Base-by-base conservation (phyloP, 2,329 filamentous ascomycete genomes). In the Helminthosporium solani region DNA sequence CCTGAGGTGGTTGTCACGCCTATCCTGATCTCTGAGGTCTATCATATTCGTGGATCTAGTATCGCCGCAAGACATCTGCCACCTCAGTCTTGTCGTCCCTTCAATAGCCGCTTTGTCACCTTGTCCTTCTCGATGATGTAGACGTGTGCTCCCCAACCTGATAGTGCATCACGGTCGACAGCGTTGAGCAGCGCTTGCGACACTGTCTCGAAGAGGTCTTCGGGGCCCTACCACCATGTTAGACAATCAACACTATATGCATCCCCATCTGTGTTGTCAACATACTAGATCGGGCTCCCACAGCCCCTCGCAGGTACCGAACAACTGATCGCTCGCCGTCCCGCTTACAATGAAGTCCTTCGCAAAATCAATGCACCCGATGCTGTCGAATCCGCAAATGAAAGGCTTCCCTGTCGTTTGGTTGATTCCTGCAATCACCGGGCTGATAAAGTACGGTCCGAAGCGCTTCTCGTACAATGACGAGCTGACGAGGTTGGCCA, bases 101-200 rank as follows among this genome's bases (percentile, higher is more conserved):
- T 97, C 73, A 99, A 79, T 84, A 99, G 84, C 72, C 94, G 83
- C 86, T 97, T 96, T 67, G 94, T 97, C 54, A 99, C 89, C 87
- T 97, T 97, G 78, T 96, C 91, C 83, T 99, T 99, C 80, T 97
- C 94, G 73, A 99, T 95, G 68, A 99, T 95, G 78, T 97, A 99
- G 61, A 99, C 94, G 70, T 99, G 90, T 31, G 94, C 94, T 70
- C 94, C 94, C 94, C 94, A 97, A 56, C 94, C 94, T 30, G 92
- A 96, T 54, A 99, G 80, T 42, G 94, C 94, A 74, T 99, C 94
- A 76, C 94, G 83, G 74, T 99, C 94, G 47, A 97, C 89, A 49
- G 94, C 94, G 74, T 95, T 97, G 61, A 99, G 81, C 50, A 99
- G 81, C 42, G 92, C 85, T 76, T 99, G 94, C 38, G 94, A 97